phyloP scores from a whole-genome alignment of 306 rosid species.

The Prunus mume region DNA sequence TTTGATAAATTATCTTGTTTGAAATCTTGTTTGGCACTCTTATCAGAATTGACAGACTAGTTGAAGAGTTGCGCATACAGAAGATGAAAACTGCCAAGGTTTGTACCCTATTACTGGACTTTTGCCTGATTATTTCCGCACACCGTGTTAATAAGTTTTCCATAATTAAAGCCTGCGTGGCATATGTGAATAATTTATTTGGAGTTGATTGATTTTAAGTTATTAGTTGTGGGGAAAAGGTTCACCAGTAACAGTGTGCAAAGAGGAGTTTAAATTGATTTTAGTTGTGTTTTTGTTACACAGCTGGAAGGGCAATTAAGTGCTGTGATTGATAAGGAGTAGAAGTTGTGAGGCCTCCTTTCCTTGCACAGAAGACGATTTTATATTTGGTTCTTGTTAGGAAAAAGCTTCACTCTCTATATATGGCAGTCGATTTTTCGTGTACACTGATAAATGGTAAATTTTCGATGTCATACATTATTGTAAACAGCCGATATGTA shows the following conservation, averaged over 20 bases:
- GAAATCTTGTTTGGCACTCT: background rate
- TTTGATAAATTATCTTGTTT: background rate
- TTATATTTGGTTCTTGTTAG: background rate
- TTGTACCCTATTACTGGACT: background rate
- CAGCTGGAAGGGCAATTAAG: conserved; percentile 27
- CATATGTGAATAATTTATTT: background rate
- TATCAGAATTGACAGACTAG: conserved; percentile 19
- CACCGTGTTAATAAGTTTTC: background rate
- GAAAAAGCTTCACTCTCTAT: background rate
- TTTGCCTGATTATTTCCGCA: background rate
- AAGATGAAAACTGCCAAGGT: conserved; percentile 23
- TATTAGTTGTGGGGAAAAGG: background rate
- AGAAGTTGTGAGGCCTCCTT: background rate
- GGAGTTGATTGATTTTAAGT: background rate
- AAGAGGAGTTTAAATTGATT: background rate
- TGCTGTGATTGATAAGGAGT: conserved; percentile 10
- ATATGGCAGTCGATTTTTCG: background rate
- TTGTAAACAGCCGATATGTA: background rate
- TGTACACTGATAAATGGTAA: too few relatives aligned
- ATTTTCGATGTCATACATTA: background rate
- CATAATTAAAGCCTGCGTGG: background rate
- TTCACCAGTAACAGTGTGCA: background rate
- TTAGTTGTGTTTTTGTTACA: background rate
- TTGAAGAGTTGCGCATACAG: conserved; percentile 14
- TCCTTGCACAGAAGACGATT: background rate